Percentiles rank a stretch among this genome's conserved stretches.
These are phyloP conservation scores for Kentomonas sorsogonicus DNA, from an alignment of 208 protist genomes.

Conservation along the genomic window DNA sequence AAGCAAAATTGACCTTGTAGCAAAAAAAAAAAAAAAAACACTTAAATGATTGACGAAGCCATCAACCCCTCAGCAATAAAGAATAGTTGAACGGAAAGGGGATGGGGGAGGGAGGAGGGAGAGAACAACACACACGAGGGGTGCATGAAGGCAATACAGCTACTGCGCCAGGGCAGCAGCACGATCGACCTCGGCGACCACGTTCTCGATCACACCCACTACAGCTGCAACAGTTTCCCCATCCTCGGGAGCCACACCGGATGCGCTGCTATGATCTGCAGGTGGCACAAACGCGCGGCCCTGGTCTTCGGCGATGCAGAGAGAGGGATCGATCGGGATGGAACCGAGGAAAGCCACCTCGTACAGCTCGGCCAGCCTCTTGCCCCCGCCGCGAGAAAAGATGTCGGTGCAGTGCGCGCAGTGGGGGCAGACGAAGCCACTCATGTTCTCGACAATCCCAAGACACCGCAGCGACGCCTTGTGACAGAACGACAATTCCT, in stretches of 20 bases:
- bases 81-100: too few relatives aligned
- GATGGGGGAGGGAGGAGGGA: neutral
- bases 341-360: constrained; percentile 76
- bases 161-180: constrained; percentile 9
- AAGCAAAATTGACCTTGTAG: too few relatives aligned
- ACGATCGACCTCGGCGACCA: constrained; percentile 55
- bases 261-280: too few relatives aligned
- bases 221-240: constrained; percentile 49
- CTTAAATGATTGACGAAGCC: too few relatives aligned
- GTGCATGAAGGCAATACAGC: neutral
- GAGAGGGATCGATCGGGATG: constrained; percentile 76
- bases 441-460: constrained; percentile 93
- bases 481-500: constrained; percentile 89
- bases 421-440: constrained; percentile 89
- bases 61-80: too few relatives aligned
- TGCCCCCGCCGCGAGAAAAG: constrained; percentile 79
- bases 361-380: constrained; percentile 67
- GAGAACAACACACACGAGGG: neutral
- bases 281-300: constrained; percentile 65
- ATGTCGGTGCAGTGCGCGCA: constrained; percentile 87
- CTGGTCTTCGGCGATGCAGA: constrained; percentile 69
- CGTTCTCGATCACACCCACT: constrained; percentile 40
- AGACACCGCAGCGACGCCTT: constrained; percentile 80
- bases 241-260: constrained; percentile 12
- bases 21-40: too few relatives aligned